These are phyloP conservation scores for Picea abies DNA, from an alignment of 83 land plant species.

Conservation along the genomic window DNA sequence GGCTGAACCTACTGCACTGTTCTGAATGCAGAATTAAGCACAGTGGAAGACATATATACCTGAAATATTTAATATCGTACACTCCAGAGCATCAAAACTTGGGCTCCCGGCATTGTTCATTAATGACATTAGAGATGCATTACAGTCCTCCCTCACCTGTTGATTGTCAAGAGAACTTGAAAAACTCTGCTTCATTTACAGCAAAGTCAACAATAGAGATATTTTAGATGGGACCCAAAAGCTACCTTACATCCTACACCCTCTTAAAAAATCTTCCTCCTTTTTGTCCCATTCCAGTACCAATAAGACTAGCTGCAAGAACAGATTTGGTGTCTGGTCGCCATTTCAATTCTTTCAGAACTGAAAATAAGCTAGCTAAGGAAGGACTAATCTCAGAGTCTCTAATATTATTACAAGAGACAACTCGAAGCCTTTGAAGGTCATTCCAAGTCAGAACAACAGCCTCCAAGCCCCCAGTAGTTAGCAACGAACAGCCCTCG, in stretches of 20 bases:
- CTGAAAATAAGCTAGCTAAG: conserved; percentile 54
- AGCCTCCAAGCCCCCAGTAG: conserved; percentile 73
- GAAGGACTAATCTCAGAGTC: conserved; percentile 65
- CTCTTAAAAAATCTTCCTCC: conserved; percentile 53
- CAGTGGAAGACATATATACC: not conserved
- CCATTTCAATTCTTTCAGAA: conserved; percentile 86
- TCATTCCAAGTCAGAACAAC: conserved; percentile 72
- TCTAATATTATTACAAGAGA: conserved; percentile 71
- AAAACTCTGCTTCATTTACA: conserved; percentile 2
- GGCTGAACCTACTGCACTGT: conserved; percentile 3
- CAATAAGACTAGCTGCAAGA: conserved; percentile 46
- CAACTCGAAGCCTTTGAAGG: conserved; percentile 63
- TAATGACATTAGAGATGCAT: not conserved
- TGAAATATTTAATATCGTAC: not conserved
- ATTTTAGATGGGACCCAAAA: not conserved
- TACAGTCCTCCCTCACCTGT: not conserved
- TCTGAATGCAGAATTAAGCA: conserved; percentile 12
- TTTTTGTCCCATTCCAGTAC: conserved; percentile 68
- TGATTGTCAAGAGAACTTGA: not conserved
- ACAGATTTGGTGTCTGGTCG: conserved; percentile 71
- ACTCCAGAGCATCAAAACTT: conserved; percentile 10
- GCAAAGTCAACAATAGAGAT: not conserved
- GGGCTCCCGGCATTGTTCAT: not conserved
- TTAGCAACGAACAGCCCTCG: conserved; percentile 81
- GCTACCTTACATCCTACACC: conserved; percentile 10